Evolutionary conservation across 441 rosid genomes (phyloP).

Genomic region (Arabidopsis lyrata): DNA sequence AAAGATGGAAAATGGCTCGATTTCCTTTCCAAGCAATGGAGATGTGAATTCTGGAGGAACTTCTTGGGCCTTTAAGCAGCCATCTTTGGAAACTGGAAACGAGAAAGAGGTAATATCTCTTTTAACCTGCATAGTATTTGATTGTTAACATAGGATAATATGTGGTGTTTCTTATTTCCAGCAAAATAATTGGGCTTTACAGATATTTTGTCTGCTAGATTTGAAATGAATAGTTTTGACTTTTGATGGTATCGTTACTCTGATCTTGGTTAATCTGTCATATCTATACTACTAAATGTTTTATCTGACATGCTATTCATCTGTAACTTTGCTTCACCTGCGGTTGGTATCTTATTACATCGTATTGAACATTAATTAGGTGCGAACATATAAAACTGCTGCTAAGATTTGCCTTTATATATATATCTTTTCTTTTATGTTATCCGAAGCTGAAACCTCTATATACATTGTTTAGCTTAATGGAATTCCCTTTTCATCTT

Average conservation of each 20-base stretch:
- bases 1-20: constrained; percentile 36
- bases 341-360: neutral
- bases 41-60: constrained; percentile 40
- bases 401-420: neutral
- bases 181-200: neutral
- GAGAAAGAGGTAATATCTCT: constrained; percentile 53
- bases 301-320: constrained; percentile 4
- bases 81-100: constrained; percentile 47
- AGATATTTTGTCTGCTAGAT: neutral
- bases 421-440: neutral
- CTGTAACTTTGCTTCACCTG: constrained; percentile 13
- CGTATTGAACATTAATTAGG: neutral
- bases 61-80: constrained; percentile 57
- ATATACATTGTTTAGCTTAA: constrained; percentile 15
- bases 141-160: constrained; percentile 16
- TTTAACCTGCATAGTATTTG: constrained; percentile 12
- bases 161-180: neutral
- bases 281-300: neutral
- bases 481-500: constrained; percentile 2
- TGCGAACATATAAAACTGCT: neutral
- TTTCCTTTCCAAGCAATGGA: constrained; percentile 38
- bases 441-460: constrained; percentile 15
- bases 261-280: constrained; percentile 10
- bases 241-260: constrained; percentile 16
- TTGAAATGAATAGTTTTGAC: constrained; percentile 19